Base-by-base conservation (phyloP, 2,329 filamentous ascomycete species). In the Trichoderma sp. region DNA sequence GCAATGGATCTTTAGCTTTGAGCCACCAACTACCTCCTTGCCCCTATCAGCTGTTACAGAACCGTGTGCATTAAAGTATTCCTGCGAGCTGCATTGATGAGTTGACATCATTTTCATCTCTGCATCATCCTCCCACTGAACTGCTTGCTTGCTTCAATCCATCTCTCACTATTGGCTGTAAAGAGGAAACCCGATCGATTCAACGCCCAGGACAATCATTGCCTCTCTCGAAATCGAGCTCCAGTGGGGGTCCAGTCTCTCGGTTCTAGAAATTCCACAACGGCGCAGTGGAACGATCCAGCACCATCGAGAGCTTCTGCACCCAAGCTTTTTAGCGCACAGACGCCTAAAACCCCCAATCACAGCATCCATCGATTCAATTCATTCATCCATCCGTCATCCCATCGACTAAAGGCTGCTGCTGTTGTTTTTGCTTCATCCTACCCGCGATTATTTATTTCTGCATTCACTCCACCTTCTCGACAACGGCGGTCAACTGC, bases 271-370 rank as follows among this genome's bases (percentile, higher is more conserved):
- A 71, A 71, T 24, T 14, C 50, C 27, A 59, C 38, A 59, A 41
- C 24, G 29, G 41, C 69, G 69, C 59, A 53, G 60, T 64, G 69
- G 69, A 64, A 72, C 69, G 59, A 63, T 72, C 69, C 69, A 72
- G 69, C 68, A 71, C 14, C 68, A 45, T 63, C 59, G 3, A 33
- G 50, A 16, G 59, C 56, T 41, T 24, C 27, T 18, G 33, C 67
- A 9, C 67, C 56, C 35, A 50, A 64, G 27, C 33, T 33, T 50
- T 53, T 50, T 53, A 50, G 56, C 38, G 59, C 35, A 24, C 35
- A n/a, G 38, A 18, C 38, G 6, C 59, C 69, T 53, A 38, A 50
- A 53, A 12, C n/a, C 41, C 59, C 18, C 41, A 45, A 45, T 45
- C 41, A 45, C 41, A 31, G 27, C 59, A 31, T 45, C 67, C 33